These are phyloP conservation scores for Aureobasidium subglaciale DNA, from an alignment of 2,329 filamentous ascomycete species.

Conservation along the genomic window DNA sequence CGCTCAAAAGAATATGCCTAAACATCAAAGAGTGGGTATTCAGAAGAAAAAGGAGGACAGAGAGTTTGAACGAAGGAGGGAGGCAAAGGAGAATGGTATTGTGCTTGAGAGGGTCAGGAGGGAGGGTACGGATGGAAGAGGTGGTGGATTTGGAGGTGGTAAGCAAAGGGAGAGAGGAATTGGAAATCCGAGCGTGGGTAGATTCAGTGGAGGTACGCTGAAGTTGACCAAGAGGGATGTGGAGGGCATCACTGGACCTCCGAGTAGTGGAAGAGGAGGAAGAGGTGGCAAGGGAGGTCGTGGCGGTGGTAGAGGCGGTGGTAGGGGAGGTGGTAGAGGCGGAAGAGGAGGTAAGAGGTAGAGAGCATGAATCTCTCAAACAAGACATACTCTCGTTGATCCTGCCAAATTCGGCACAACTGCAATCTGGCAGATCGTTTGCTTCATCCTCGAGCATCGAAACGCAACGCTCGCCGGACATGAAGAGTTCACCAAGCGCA, in stretches of 20 bases:
- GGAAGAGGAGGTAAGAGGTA: constrained; percentile 5
- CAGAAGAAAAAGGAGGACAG: constrained; percentile 54
- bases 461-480: too few relatives aligned
- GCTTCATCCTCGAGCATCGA: too few relatives aligned
- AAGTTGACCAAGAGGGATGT: constrained; percentile 73
- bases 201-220: constrained; percentile 70
- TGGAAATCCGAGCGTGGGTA: constrained; percentile 72
- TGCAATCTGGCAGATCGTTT: too few relatives aligned
- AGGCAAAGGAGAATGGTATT: constrained; percentile 85
- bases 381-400: background rate
- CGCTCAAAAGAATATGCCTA: constrained; percentile 80
- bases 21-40: constrained; percentile 82
- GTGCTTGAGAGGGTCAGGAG: constrained; percentile 62
- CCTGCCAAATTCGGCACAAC: background rate
- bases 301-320: too few relatives aligned
- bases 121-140: constrained; percentile 23
- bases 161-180: constrained; percentile 53
- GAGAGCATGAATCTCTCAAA: background rate
- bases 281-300: constrained; percentile 12
- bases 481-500: too few relatives aligned
- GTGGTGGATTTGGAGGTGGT: constrained; percentile 17
- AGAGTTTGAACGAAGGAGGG: constrained; percentile 64
- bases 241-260: constrained; percentile 46
- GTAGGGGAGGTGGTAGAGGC: constrained; percentile 1
- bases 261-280: constrained; percentile 8